These are phyloP conservation scores for Metschnikowia bowlesiae DNA, from an alignment of 805 yeast genomes.

Conservation along the genomic window DNA sequence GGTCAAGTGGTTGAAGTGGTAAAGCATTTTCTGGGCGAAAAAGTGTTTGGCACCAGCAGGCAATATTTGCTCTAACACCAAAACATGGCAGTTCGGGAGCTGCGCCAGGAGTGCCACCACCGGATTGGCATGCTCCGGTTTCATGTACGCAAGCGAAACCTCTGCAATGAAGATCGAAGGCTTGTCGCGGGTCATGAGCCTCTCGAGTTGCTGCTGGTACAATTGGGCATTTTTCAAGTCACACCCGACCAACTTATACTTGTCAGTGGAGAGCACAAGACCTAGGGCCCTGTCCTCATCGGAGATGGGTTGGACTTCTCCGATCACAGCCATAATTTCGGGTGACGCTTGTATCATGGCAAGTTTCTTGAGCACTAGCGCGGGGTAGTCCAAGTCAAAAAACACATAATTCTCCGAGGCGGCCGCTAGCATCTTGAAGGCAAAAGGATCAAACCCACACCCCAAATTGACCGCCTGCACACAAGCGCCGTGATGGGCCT, in stretches of 20 bases:
- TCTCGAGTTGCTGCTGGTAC: slow-evolving; percentile 30
- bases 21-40: slow-evolving; percentile 70
- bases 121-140: slow-evolving; percentile 57
- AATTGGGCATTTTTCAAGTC: slow-evolving; percentile 49
- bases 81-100: slow-evolving; percentile 51
- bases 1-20: slow-evolving; percentile 60
- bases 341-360: slow-evolving; percentile 45
- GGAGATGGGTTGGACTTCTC: slow-evolving; percentile 16
- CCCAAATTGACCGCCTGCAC: slow-evolving; percentile 63
- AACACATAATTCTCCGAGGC: slow-evolving; percentile 37
- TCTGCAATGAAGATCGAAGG: slow-evolving; percentile 69
- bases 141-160: slow-evolving; percentile 80
- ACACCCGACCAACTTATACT: slow-evolving; percentile 61
- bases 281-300: slow-evolving; percentile 16
- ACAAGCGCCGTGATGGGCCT: slow-evolving; percentile 20
- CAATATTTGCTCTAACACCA: slow-evolving; percentile 65
- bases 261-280: slow-evolving; percentile 10
- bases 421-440: slow-evolving; percentile 34
- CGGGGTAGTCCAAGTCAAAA: slow-evolving; percentile 74
- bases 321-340: slow-evolving; percentile 46
- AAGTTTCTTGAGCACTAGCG: slow-evolving; percentile 53
- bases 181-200: slow-evolving; percentile 25
- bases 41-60: slow-evolving; percentile 63
- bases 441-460: slow-evolving; percentile 60
- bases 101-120: slow-evolving; percentile 48